Base-by-base conservation (phyloP, 768 basidiomycete genomes). In the Trametes sanguinea region DNA sequence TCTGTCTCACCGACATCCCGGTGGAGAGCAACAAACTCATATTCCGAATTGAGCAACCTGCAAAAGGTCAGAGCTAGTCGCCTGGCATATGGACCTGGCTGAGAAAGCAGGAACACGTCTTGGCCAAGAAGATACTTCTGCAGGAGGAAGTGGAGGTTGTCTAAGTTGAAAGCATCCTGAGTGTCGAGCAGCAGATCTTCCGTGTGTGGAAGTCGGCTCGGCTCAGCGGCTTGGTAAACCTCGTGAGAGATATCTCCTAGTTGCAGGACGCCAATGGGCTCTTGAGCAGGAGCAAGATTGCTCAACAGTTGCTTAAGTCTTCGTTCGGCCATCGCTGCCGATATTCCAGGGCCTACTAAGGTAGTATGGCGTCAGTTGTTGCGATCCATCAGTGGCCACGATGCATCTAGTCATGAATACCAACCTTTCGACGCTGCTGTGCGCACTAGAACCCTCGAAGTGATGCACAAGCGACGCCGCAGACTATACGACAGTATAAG, bases 1-100 rank as follows among this genome's bases (percentile, higher is more conserved):
- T 89, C 87, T 4, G 86, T 87, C 68, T 87, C 86, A n/a, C 87
- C 86, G 6, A 87, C 83, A 68, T 89, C 87, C 54, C 86, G 73
- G 70, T 89, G 86, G 5, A 89, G 71, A 2, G 85, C 81, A 60
- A 89, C 83, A 63, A 86, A 84, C 67, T 89, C 87, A 65, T 87
- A 89, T 71, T 87, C 87, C 16, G 83, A 72, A 68, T 89, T 89
- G 50, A 88, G 83, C 47, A 87, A 17, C 85, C 81, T 83, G 10
- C 85, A 85, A 73, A 87, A 87, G 6, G 85, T 86, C 74, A 87
- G 68, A 0, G 83, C 85, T 54, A 87, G 72, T 40, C 85, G 72
- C 40, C 86, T 76, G 10, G 87, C 86, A 72, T 87, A 87, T 2
- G 86, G 86, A 0, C 87, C 87, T 0, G 87, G 87, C 65, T 88